Base-by-base conservation (phyloP, 140 eudicot genomes). In the Stevia rebaudiana region DNA sequence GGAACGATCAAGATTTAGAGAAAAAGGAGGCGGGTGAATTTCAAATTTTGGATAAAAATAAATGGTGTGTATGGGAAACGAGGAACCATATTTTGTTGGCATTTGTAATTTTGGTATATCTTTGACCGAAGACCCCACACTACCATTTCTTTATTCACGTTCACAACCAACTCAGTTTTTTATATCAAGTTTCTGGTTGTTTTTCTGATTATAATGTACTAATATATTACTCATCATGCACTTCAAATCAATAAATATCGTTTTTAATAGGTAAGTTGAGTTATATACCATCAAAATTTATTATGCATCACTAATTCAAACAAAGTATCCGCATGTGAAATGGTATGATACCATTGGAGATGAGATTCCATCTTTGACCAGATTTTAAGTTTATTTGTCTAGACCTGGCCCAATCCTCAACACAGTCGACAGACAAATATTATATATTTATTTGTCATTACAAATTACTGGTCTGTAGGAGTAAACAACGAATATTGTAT, bases 71-170 rank as follows among this genome's bases (percentile, higher is more conserved):
- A 46, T 31, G 53, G 58, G 18, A 12, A 28, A 11, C 11, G 70
- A 17, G 58, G 58, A 65, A 65, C 70, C 33, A 31, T 16, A 65
- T 46, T 65, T 48, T 65, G 44, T 65, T 65, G 59, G 70, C 70
- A 65, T 48, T 31, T 65, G 25, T 28, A 6, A 48, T 47, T 65
- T 31, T 65, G 60, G 70, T 47, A 65, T 65, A 65, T 65, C 61
- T 65, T 65, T 65, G 70, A 65, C 59, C 5, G n/a, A 7, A 49
- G 60, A 65, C 61, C 59, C 46, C 59, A 48, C 70, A 12, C 47
- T 12, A 31, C 53, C 24, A 24, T 3, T 63, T 42, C 39, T 63
- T 63, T 44, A 63, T 63, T 43, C 49, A 43, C n/a, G 42, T 17
- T 56, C 40, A 28, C 63, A 56, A 56, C 21, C 23, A 25, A 28